Conservation (phyloP, 2,329 filamentous ascomycete species). For the Fusarium begoniae region DNA sequence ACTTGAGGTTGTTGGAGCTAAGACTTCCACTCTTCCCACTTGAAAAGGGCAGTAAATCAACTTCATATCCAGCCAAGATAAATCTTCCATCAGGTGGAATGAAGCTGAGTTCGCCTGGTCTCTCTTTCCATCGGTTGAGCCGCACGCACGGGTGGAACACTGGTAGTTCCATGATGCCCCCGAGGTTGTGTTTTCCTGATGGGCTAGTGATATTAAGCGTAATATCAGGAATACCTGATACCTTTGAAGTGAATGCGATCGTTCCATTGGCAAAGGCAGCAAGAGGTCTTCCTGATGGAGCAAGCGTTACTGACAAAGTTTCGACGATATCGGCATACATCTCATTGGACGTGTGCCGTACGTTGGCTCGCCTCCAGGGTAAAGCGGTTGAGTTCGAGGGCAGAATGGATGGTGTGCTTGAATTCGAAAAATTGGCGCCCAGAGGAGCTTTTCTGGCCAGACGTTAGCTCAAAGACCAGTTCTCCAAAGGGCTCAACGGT, state of each 20-base stretch:
- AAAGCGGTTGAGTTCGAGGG: conserved; percentile 65
- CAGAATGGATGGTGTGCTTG: conserved; percentile 52
- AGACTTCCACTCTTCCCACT: conserved; percentile 64
- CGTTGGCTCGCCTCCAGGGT: conserved; percentile 91
- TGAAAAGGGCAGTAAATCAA: conserved; percentile 82
- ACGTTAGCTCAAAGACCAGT: conserved; percentile 14
- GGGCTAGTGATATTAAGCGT: conserved; percentile 81
- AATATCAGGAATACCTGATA: conserved; percentile 94
- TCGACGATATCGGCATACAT: conserved; percentile 97
- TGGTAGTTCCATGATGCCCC: conserved; percentile 81
- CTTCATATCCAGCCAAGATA: conserved; percentile 92
- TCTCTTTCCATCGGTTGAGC: conserved; percentile 87
- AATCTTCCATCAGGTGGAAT: conserved; percentile 95
- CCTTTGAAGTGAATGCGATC: conserved; percentile 93
- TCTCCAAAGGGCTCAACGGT: not conserved
- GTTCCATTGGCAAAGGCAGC: conserved; percentile 90
- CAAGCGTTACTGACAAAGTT: conserved; percentile 85
- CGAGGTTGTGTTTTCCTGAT: conserved; percentile 80
- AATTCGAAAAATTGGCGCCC: conserved; percentile 50
- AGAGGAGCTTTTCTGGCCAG: conserved; percentile 53
- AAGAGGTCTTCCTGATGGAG: conserved; percentile 87
- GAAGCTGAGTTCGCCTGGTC: conserved; percentile 92
- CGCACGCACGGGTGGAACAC: conserved; percentile 97
- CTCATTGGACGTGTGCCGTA: conserved; percentile 96
- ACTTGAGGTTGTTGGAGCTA: conserved; percentile 72